Base-by-base conservation (phyloP, 768 basidiomycete genomes). In the Galerina marginata region DNA sequence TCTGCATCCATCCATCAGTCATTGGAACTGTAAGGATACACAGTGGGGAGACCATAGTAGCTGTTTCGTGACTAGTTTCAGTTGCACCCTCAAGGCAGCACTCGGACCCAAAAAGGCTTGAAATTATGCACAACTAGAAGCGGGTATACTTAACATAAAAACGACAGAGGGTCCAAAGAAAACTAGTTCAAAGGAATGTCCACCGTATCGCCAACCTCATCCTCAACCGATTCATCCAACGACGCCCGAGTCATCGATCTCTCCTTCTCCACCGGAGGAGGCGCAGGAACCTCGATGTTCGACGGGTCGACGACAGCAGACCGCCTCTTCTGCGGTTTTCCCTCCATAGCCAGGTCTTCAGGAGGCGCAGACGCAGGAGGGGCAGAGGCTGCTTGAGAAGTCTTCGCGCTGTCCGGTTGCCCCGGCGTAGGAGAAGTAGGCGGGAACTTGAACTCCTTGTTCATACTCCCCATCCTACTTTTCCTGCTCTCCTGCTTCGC, bases 221-320 rank as follows among this genome's bases (percentile, higher is more conserved):
- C 29, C 29, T 33, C 29, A 33, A 33, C 29, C 4, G 29, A 33
- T 4, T 33, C 29, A 33, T 33, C 29, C 29, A 33, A 33, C 29
- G 29, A 33, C 29, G 7, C 29, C 29, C 29, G 29, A 7, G 5
- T 33, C 5, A 33, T 69, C 54, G 76, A 70, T 37, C 74, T 76
- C 71, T 92, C 89, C 74, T 93, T 92, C 70, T 90, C 88, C 12
- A 91, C 81, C 0, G 89, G 90, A 25, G 91, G 90, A 3, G 92
- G 92, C 0, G 91, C 87, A 3, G 90, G 91, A 6, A 93, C 88
- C 69, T 93, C 90, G 11, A 90, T 88, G 54, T 78, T 86, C 23
- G 86, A 81, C 2, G 88, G 86, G 16, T 85, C 80, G 23, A 88
- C 77, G 3, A 87, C 74, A 39, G 60, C 62, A n/a, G 72, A 65